Evolutionary conservation across 768 basidiomycete species (phyloP).

Genomic region (Suillus bovinus): DNA sequence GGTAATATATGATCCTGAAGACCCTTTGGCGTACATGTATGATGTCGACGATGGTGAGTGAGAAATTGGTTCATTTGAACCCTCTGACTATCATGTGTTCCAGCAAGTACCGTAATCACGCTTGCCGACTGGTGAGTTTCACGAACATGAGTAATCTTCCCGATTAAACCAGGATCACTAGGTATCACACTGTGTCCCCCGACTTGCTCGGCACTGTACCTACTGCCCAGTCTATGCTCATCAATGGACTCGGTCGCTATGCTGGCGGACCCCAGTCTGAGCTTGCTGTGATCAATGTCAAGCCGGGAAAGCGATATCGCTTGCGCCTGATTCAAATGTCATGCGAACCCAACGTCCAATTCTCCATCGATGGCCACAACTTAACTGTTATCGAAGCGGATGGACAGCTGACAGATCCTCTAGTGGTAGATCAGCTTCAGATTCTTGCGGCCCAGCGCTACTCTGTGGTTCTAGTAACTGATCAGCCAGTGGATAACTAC

Average conservation of each 20-base stretch:
- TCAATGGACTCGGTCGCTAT: slow-evolving; percentile 26
- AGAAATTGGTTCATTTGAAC: not conserved
- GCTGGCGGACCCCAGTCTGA: slow-evolving; percentile 31
- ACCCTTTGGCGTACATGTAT: not conserved
- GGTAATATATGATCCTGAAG: slow-evolving; percentile 24
- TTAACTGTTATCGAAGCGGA: slow-evolving; percentile 51
- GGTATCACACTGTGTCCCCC: slow-evolving; percentile 21
- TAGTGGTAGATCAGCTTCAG: slow-evolving; percentile 40
- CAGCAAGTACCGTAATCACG: slow-evolving; percentile 44
- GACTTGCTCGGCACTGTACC: slow-evolving; percentile 20
- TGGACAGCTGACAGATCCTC: slow-evolving; percentile 38
- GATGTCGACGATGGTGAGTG: slow-evolving; percentile 13
- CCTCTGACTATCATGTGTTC: not conserved
- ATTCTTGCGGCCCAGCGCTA: slow-evolving; percentile 38
- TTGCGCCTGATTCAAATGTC: slow-evolving; percentile 39
- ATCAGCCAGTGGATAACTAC: slow-evolving; percentile 38
- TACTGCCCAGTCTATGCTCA: slow-evolving; percentile 32
- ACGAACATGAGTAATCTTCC: not conserved
- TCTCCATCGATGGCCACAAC: slow-evolving; percentile 46
- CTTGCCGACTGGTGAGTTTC: slow-evolving; percentile 37
- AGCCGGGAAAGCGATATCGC: slow-evolving; percentile 36
- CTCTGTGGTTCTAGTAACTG: slow-evolving; percentile 32
- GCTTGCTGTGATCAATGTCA: slow-evolving; percentile 37
- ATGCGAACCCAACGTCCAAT: slow-evolving; percentile 43
- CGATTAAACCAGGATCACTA: slow-evolving; percentile 3